phyloP scores from a whole-genome alignment of 345 rosid genomes.

The Microcos paniculata region DNA sequence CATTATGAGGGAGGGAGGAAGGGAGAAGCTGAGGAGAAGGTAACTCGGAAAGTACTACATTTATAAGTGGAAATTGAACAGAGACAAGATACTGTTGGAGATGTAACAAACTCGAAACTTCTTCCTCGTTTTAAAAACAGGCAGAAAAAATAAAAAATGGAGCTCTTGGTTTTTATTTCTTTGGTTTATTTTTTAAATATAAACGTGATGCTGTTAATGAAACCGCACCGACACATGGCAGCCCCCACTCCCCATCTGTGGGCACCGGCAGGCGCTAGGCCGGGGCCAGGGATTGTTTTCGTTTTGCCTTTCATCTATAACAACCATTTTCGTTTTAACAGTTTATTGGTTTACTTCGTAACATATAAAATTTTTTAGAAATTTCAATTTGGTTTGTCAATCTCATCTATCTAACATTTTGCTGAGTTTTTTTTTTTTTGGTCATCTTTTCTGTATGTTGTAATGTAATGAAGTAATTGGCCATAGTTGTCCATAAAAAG shows the following conservation, averaged over 20 bases:
- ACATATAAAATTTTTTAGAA: too few species aligned
- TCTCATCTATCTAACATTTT: background rate
- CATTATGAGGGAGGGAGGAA: background rate
- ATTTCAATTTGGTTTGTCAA: too few species aligned
- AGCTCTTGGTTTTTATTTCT: background rate
- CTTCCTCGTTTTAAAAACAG: background rate
- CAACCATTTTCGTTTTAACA: too few species aligned
- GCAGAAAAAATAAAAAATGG: background rate
- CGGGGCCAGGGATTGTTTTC: too few species aligned
- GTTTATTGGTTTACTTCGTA: too few species aligned
- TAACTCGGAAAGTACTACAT: slow-evolving; percentile 8
- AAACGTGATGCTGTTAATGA: too few species aligned
- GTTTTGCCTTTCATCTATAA: background rate
- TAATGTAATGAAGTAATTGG: background rate
- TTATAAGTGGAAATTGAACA: background rate
- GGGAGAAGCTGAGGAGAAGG: background rate
- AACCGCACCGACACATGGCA: slow-evolving; percentile 15
- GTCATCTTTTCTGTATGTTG: background rate
- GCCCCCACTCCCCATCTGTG: background rate
- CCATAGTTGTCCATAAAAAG: background rate
- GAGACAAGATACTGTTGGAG: background rate
- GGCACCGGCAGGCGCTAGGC: background rate
- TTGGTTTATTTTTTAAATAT: background rate
- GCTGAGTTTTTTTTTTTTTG: background rate
- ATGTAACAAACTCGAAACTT: background rate